Evolutionary conservation across 2,329 filamentous ascomycete genomes (phyloP).

Genomic region (Fusarium cicatricum): DNA sequence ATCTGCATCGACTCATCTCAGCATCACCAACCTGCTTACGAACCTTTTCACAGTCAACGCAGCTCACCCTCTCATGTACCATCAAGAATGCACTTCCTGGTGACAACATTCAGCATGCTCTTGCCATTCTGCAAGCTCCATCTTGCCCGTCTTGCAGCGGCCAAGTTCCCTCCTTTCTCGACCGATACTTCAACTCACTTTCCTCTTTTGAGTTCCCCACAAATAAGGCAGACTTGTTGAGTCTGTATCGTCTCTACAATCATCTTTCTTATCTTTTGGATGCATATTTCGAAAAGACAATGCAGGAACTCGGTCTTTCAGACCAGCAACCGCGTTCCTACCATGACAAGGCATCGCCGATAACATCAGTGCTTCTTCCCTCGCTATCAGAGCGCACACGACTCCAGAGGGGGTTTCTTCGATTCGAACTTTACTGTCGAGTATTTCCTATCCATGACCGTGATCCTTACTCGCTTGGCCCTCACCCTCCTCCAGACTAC

Average conservation of each 20-base stretch:
- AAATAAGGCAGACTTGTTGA: neutral
- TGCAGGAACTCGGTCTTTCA: neutral
- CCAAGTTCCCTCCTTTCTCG: no score
- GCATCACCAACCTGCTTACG: neutral
- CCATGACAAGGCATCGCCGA: no score
- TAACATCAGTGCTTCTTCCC: neutral
- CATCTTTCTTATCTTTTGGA: no score
- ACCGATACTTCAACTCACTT: no score
- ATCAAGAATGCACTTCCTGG: neutral
- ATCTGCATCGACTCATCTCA: slow-evolving; percentile 1
- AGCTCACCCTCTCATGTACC: neutral
- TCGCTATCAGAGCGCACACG: neutral
- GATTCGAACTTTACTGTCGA: neutral
- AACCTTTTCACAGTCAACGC: neutral
- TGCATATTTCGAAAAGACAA: neutral
- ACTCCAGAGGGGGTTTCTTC: slow-evolving; percentile 1
- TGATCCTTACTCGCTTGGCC: neutral
- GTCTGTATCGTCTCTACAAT: no score
- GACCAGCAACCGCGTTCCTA: no score
- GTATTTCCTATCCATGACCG: neutral
- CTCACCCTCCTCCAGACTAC: neutral
- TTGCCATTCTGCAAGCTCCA: neutral
- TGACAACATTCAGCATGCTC: neutral
- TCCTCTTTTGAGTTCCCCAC: neutral
- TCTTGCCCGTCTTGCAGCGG: no score